phyloP scores from a whole-genome alignment of 441 rosid species.

The Mallotus repandus region DNA sequence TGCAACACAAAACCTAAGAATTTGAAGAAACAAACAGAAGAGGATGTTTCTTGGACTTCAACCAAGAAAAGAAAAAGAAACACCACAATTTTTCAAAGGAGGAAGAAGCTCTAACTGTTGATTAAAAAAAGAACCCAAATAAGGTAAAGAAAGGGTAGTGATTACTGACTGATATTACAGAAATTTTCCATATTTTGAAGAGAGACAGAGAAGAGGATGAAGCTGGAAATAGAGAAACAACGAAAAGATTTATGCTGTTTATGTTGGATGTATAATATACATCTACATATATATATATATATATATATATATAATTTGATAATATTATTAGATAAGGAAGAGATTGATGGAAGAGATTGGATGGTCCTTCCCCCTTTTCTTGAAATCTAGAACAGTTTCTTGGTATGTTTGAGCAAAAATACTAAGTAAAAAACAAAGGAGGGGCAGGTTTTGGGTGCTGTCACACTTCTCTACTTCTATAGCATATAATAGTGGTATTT shows the following conservation, averaged over 20 bases:
- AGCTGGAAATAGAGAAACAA: conserved; percentile 20
- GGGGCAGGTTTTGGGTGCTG: background rate
- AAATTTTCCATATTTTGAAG: conserved; percentile 27
- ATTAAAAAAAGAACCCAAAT: background rate
- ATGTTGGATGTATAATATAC: no score
- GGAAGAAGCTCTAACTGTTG: background rate
- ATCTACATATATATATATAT: background rate
- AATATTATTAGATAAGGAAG: conserved; percentile 10
- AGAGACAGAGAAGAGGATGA: background rate
- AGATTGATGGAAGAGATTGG: conserved; percentile 30
- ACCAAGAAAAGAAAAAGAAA: no score
- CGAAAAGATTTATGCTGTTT: background rate
- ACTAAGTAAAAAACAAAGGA: conserved; percentile 5
- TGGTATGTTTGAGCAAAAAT: conserved; percentile 24
- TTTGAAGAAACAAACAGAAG: no score
- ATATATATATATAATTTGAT: background rate
- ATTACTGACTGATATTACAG: conserved; percentile 22
- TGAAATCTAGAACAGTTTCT: conserved; percentile 5
- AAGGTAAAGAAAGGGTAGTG: background rate
- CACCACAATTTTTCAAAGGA: background rate
- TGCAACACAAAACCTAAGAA: background rate
- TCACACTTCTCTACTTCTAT: background rate
- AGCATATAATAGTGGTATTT: background rate
- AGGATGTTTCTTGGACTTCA: no score
- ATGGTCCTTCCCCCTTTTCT: conserved; percentile 13